phyloP scores from a whole-genome alignment of 2,329 filamentous ascomycete species.

The Thelonectria discophora region DNA sequence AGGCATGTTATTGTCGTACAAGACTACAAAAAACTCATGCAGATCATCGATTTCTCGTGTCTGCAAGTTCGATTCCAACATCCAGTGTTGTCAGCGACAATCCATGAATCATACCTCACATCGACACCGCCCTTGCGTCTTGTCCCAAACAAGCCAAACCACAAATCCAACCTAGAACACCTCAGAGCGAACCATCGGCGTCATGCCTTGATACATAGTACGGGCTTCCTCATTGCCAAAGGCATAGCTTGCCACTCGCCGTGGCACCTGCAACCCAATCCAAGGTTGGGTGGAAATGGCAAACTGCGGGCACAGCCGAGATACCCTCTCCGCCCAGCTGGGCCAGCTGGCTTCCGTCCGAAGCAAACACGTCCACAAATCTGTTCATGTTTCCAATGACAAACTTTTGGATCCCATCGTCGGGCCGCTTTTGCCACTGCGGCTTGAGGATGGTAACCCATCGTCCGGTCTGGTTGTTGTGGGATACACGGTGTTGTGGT shows the following conservation, averaged over 20 bases:
- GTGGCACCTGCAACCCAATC: slow-evolving; percentile 96
- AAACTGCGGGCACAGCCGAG: slow-evolving; percentile 92
- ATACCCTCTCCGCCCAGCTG: slow-evolving; percentile 90
- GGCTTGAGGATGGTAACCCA: slow-evolving; percentile 88
- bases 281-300: slow-evolving; percentile 84
- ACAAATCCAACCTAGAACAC: background rate
- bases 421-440: slow-evolving; percentile 86
- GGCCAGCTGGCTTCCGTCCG: slow-evolving; percentile 84
- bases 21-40: background rate
- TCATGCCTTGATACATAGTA: background rate
- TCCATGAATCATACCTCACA: background rate
- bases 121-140: background rate
- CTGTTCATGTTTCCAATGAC: slow-evolving; percentile 97
- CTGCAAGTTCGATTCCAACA: background rate
- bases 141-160: background rate
- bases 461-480: slow-evolving; percentile 95
- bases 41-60: background rate
- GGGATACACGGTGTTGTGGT: slow-evolving; percentile 73
- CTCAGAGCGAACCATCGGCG: background rate
- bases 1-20: background rate
- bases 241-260: slow-evolving; percentile 87
- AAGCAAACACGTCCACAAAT: slow-evolving; percentile 90
- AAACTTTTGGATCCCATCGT: slow-evolving; percentile 84
- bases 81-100: background rate
- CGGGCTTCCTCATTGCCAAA: slow-evolving; percentile 75